Evolutionary conservation across 2,329 filamentous ascomycete species (phyloP), one percentile per base, ranked within the genome.

Genomic region (Bipolaris zeicola): DNA sequence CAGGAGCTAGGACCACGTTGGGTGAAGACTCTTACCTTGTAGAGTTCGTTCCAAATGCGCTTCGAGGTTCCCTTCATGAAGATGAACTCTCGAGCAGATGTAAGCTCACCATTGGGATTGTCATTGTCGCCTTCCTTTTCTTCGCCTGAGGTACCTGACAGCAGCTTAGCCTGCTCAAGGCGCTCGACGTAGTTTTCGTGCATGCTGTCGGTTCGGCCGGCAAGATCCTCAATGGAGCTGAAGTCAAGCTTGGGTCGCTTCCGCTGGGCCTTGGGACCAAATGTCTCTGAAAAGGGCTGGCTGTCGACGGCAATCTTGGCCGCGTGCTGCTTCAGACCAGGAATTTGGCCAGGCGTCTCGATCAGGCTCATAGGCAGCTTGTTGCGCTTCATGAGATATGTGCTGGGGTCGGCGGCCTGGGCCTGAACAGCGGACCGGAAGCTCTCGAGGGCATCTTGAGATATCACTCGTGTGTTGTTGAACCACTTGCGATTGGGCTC

Each of bases 401-500:
- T 89, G 77, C 96, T 97, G 0, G 95, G 95, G 72, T 99, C 92
- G 16, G 88, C 88, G 50, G 91, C 88, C 77, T 93, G 90, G 77
- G 96, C 92, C 39, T 91, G 91, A 78, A 99, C 94, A 24, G 95
- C 95, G 58, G 93, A 89, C 60, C 95, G 88, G 79, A 99, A 99
- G 1, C 90, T 87, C 42, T 85, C 86, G 61, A 98, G 83, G 3
- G 92, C 91, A 74, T 96, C 91, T 75, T 97, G 94, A 1, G 90
- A 92, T 71, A 97, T 96, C 42, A 89, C 87, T 70, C 95, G 83
- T 33, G 94, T 96, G 77, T 97, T 97, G 70, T 89, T 91, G 80
- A 99, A 99, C 95, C 95, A 99, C 80, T 96, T 96, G 71, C 95
- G 85, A 79, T 98, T 96, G 47, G 95, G 95, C 81, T 98, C 94